phyloP scores from a whole-genome alignment of 805 yeast species.

The Candida ascalaphidarum region DNA sequence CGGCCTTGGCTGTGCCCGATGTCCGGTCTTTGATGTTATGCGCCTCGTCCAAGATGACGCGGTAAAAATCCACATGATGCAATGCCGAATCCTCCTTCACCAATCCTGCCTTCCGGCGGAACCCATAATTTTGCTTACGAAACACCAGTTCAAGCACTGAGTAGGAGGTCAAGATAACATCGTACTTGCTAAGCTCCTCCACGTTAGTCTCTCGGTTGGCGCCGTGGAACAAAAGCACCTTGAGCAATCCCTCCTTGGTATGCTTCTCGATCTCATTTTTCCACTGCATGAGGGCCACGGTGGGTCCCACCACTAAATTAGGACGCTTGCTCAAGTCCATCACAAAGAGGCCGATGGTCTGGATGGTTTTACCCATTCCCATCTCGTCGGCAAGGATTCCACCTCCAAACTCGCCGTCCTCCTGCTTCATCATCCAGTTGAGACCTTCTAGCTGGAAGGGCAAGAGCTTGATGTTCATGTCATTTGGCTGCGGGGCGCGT shows the following conservation, averaged over 20 bases:
- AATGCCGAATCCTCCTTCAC: conserved; percentile 70
- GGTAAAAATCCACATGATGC: conserved; percentile 66
- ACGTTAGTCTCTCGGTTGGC: conserved; percentile 58
- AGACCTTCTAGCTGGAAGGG: conserved; percentile 95
- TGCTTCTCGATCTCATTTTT: conserved; percentile 83
- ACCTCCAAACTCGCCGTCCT: conserved; percentile 69
- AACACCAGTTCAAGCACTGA: conserved; percentile 84
- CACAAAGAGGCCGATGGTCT: conserved; percentile 84
- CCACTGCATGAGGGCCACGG: conserved; percentile 99
- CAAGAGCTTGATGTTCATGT: conserved; percentile 61
- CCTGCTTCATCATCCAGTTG: conserved; percentile 82
- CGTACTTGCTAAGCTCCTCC: conserved; percentile 52
- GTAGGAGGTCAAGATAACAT: conserved; percentile 86
- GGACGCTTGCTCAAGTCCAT: conserved; percentile 60
- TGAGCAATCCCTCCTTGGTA: conserved; percentile 56
- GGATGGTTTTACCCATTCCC: conserved; percentile 99
- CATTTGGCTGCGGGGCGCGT: conserved; percentile 67
- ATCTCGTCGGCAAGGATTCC: conserved; percentile 97
- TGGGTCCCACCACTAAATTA: conserved; percentile 89
- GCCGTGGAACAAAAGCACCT: conserved; percentile 76
- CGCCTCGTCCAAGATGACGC: conserved; percentile 93
- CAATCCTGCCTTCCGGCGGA: conserved; percentile 59
- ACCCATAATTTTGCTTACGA: conserved; percentile 78
- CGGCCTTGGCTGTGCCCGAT: conserved; percentile 89
- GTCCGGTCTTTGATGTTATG: conserved; percentile 95